Percentiles rank a stretch among this genome's conserved stretches.
Conservation (phyloP, 2,329 filamentous ascomycete species). For the Diaporthe longicolla region DNA sequence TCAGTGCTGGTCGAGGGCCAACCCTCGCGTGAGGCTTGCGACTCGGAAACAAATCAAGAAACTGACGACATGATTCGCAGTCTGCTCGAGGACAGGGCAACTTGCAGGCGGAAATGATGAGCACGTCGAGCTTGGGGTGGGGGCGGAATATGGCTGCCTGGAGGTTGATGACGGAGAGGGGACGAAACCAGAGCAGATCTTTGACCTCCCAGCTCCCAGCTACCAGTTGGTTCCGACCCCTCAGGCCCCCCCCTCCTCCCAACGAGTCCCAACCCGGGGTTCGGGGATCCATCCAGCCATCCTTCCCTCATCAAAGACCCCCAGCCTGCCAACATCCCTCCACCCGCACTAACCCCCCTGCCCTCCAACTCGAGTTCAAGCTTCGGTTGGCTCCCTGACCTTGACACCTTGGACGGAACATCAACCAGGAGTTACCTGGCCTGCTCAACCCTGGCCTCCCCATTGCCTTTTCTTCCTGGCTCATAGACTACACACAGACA, state of each 20-base stretch:
- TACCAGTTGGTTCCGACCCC: not conserved
- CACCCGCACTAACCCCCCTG: not conserved
- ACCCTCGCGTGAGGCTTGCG: not conserved
- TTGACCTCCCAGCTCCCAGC: not conserved
- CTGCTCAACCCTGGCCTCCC: not conserved
- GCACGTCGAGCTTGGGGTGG: conserved; percentile 2
- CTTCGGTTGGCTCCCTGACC: conserved; percentile 30
- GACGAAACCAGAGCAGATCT: too few species aligned
- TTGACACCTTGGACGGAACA: conserved; percentile 23
- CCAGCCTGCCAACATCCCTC: not conserved
- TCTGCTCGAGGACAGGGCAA: not conserved
- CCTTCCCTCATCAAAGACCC: conserved; percentile 7
- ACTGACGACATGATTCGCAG: conserved; percentile 14
- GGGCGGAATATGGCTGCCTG: conserved; percentile 23
- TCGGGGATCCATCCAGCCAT: conserved; percentile 12
- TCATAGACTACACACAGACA: conserved; percentile 6
- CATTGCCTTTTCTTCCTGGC: not conserved
- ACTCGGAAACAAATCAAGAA: not conserved
- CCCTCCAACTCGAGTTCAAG: conserved; percentile 17
- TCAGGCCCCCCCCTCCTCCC: not conserved
- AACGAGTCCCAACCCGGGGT: not conserved
- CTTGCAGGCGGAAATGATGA: not conserved
- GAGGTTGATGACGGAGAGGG: conserved; percentile 4
- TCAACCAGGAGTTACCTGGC: conserved; percentile 24
- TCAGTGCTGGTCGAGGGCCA: not conserved